Evolutionary conservation across 2,329 filamentous ascomycete species (phyloP).

Genomic region (Colletotrichum endophyticum): DNA sequence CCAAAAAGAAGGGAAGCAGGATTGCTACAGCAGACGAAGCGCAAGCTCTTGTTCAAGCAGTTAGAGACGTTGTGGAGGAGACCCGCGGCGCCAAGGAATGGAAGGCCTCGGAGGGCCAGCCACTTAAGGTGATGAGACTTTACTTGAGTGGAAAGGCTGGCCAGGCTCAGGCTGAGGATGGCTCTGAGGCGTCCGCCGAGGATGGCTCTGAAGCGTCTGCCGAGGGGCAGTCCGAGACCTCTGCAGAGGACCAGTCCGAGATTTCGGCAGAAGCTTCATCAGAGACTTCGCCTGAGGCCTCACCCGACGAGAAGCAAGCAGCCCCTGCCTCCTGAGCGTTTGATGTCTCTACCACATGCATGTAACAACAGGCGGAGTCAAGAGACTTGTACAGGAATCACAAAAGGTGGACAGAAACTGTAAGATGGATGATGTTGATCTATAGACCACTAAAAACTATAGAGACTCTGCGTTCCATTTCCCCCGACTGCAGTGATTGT

Average conservation of each 20-base stretch:
- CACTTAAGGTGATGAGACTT: constrained; percentile 48
- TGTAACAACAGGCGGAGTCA: neutral
- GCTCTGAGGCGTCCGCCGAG: neutral
- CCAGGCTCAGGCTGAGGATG: neutral
- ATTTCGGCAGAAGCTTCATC: neutral
- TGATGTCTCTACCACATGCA: neutral
- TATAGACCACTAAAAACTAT: neutral
- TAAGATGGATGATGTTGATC: neutral
- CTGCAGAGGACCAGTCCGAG: neutral
- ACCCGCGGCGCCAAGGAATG: constrained; percentile 45
- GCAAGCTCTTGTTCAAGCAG: constrained; percentile 53
- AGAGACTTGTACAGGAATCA: neutral
- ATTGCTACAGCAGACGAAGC: constrained; percentile 67
- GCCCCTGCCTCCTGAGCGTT: neutral
- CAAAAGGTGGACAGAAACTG: neutral
- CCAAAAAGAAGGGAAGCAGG: constrained; percentile 66
- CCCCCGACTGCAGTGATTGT: neutral
- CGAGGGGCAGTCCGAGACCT: neutral
- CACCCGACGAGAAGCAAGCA: neutral
- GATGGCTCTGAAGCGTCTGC: neutral
- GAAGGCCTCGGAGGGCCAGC: constrained; percentile 48
- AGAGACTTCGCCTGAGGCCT: neutral
- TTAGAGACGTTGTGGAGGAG: constrained; percentile 37
- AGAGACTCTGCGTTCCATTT: neutral
- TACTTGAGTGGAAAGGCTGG: constrained; percentile 38